phyloP scores from a whole-genome alignment of 2,329 filamentous ascomycete genomes.

The Talaromyces pinophilus region DNA sequence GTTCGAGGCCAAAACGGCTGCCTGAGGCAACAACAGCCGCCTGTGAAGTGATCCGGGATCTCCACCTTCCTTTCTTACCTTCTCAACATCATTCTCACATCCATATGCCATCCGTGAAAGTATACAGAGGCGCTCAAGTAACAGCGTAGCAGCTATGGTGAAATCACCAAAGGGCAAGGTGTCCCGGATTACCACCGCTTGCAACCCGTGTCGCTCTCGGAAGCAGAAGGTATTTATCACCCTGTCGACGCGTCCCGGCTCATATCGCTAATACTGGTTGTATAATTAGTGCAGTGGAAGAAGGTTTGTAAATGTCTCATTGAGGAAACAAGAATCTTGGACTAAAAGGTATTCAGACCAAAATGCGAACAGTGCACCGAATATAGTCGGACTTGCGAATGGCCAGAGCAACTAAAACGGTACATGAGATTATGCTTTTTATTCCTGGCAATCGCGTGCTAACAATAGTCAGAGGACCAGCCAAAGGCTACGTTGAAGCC shows the following conservation, averaged over 20 bases:
- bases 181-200: conserved; percentile 44
- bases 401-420: conserved; percentile 44
- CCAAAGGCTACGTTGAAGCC: conserved; percentile 51
- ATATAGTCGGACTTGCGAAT: conserved; percentile 37
- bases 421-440: conserved; percentile 24
- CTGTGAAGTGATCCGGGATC: neutral
- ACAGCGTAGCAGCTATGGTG: neutral
- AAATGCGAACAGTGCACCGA: conserved; percentile 40
- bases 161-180: conserved; percentile 29
- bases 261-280: conserved; percentile 3
- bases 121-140: neutral
- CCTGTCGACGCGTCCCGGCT: neutral
- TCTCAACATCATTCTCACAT: neutral
- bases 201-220: conserved; percentile 44
- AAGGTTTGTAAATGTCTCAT: conserved; percentile 33
- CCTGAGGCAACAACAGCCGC: conserved; percentile 7
- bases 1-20: neutral
- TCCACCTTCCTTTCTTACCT: neutral
- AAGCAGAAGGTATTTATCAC: conserved; percentile 44
- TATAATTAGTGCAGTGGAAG: conserved; percentile 41
- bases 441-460: neutral
- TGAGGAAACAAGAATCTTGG: conserved; percentile 21
- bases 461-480: conserved; percentile 41
- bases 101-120: neutral
- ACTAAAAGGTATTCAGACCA: conserved; percentile 31